Evolutionary conservation across 805 yeast species (phyloP).

Genomic region (Starmerella geochares): DNA sequence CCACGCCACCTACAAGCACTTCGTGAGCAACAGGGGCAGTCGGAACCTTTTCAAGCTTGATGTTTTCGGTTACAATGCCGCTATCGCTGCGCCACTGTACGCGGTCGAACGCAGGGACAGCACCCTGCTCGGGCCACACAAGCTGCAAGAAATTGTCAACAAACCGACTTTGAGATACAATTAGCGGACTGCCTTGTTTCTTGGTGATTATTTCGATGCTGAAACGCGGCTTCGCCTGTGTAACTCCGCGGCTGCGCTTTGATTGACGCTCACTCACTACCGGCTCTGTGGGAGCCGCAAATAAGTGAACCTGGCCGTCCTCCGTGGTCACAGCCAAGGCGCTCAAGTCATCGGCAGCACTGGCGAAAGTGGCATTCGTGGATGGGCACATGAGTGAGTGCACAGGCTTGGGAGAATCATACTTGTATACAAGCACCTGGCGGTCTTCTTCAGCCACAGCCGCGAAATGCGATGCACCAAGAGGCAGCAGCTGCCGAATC

Average conservation of each 20-base stretch:
- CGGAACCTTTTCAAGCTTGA: constrained; percentile 16
- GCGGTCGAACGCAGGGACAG: constrained; percentile 29
- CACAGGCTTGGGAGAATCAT: constrained; percentile 37
- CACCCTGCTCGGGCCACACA: constrained; percentile 31
- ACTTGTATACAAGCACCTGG: constrained; percentile 60
- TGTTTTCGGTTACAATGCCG: constrained; percentile 24
- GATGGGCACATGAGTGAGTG: constrained; percentile 62
- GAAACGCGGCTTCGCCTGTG: constrained; percentile 14
- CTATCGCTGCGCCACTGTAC: constrained; percentile 27
- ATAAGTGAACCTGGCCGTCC: constrained; percentile 63
- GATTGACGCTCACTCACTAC: constrained; percentile 6
- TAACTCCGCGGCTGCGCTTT: constrained; percentile 9
- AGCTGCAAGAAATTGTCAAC: constrained; percentile 18
- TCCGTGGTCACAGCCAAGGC: constrained; percentile 54
- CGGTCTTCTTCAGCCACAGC: constrained; percentile 74
- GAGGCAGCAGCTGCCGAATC: constrained; percentile 40
- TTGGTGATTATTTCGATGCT: constrained; percentile 12
- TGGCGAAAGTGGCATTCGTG: constrained; percentile 39
- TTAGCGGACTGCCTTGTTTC: constrained; percentile 7
- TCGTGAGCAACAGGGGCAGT: constrained; percentile 25
- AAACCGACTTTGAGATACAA: constrained; percentile 15
- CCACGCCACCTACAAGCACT: constrained; percentile 28
- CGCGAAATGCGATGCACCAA: constrained; percentile 40
- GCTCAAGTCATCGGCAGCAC: constrained; percentile 23
- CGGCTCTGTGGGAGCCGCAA: constrained; percentile 31